Base-by-base conservation (phyloP, 305 asterid species). In the Plantago coronopus region DNA sequence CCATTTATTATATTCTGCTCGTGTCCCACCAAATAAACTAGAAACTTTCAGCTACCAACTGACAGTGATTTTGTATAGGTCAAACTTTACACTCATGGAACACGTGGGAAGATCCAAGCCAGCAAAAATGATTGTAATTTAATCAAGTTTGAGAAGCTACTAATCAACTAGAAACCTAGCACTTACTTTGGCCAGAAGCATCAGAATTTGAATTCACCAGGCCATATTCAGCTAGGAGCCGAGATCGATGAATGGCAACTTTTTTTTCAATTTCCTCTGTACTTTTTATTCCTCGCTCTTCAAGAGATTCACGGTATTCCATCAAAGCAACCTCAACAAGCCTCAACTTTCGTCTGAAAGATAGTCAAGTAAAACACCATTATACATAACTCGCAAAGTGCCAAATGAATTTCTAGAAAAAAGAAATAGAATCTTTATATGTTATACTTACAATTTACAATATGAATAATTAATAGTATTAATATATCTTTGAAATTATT, bases 261-360 rank as follows among this genome's bases (percentile, higher is more conserved):
- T 86, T 88, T 70, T 71, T 84, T 81, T 88, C 96, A 43, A 91
- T 84, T 69, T 86, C 98, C 58, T 86, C 95, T 0, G 72, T 43
- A 66, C 59, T 70, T 64, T 66, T 79, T 60, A 79, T 62, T 57
- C 96, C 96, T 61, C 78, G 79, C 58, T 91, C 96, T 78, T 86
- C 98, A 69, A 91, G 95, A 71, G 88, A 82, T 81, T 91, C 98
- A 16, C 93, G 93, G 69, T 88, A 91, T 71, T 88, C 95, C 73
- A 91, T 88, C 70, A 91, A 67, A 50, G 85, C 89, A 62, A 88
- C 96, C 76, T 91, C 98, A 61, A 88, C 74, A 16, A 79, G 90
- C 81, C 98, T 88, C 79, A 88, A 54, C 74, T 83, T 91, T 74
- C 81, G 95, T 68, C 98, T 90, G 85, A 64, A 57, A 61, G 51